Conservation (phyloP, 2,329 filamentous ascomycete genomes). For the Ophidiomyces ophidiicola region DNA sequence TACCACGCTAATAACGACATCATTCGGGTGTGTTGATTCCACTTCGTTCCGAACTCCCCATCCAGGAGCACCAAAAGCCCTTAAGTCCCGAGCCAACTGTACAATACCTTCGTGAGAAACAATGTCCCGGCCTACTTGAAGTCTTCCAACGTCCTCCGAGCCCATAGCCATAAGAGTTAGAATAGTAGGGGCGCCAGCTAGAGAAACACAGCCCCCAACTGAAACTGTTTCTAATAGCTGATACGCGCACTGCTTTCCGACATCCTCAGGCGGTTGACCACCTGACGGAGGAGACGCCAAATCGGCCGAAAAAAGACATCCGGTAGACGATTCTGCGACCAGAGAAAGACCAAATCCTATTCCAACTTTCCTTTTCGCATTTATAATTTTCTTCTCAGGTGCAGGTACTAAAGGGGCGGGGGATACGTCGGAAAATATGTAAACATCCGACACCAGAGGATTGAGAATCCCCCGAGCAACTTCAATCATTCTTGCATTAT, state of each 20-base stretch:
- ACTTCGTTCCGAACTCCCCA: constrained; percentile 77
- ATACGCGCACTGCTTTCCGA: constrained; percentile 76
- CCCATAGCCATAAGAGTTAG: constrained; percentile 96
- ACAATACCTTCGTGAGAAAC: constrained; percentile 71
- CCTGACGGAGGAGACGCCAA: constrained; percentile 61
- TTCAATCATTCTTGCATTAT: constrained; percentile 93
- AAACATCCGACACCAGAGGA: constrained; percentile 72
- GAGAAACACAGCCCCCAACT: constrained; percentile 68
- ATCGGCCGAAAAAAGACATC: constrained; percentile 80
- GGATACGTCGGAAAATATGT: constrained; percentile 63
- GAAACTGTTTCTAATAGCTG: constrained; percentile 75
- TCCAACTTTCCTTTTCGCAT: constrained; percentile 51
- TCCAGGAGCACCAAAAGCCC: constrained; percentile 75
- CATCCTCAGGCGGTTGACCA: constrained; percentile 75
- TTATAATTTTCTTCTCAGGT: constrained; percentile 54
- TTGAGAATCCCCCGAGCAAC: constrained; percentile 79
- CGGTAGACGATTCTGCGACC: constrained; percentile 82
- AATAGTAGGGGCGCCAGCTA: constrained; percentile 59
- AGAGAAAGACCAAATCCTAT: constrained; percentile 85
- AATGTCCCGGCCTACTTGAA: constrained; percentile 70
- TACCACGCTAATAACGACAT: constrained; percentile 82
- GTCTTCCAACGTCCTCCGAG: constrained; percentile 80
- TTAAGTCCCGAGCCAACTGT: constrained; percentile 69
- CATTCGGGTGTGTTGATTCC: constrained; percentile 49
- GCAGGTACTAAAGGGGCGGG: constrained; percentile 50